A percentile compares a stretch with the other conserved stretches of the same genome.
These are phyloP conservation scores for Stropharia rugosoannulata DNA, from an alignment of 768 basidiomycete species.

Conservation along the genomic window DNA sequence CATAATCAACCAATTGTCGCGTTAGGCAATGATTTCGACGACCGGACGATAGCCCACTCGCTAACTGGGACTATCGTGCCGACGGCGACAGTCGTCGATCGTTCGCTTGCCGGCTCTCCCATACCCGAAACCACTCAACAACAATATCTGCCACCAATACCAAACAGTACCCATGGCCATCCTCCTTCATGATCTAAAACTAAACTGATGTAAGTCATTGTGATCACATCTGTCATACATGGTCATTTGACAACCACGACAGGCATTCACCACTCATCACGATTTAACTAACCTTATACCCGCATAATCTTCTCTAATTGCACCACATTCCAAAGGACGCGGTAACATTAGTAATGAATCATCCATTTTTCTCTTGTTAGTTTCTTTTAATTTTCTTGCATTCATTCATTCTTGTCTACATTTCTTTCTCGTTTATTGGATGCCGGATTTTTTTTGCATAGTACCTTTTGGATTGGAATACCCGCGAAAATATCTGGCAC, in stretches of 20 bases:
- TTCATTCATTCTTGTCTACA: not conserved
- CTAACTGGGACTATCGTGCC: slow-evolving; percentile 41
- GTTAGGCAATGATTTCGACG: slow-evolving; percentile 40
- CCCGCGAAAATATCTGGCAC: not conserved
- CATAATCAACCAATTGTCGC: slow-evolving; percentile 65
- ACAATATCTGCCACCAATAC: slow-evolving; percentile 27
- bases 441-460: not conserved
- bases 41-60: slow-evolving; percentile 42
- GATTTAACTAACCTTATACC: slow-evolving; percentile 20
- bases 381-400: not conserved
- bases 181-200: slow-evolving; percentile 21
- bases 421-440: not conserved
- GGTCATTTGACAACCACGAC: slow-evolving; percentile 7
- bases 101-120: slow-evolving; percentile 46
- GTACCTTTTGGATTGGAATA: not conserved
- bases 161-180: slow-evolving; percentile 18
- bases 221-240: slow-evolving; percentile 2
- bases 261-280: slow-evolving; percentile 7
- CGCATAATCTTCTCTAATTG: slow-evolving; percentile 12
- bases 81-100: slow-evolving; percentile 47
- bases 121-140: slow-evolving; percentile 30
- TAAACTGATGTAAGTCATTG: slow-evolving; percentile 6
- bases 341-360: slow-evolving; percentile 1
- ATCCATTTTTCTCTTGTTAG: not conserved
- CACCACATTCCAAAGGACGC: slow-evolving; percentile 1